Evolutionary conservation across 495 filamentous ascomycete species (phyloP).

Genomic region (Neurospora intermedia): DNA sequence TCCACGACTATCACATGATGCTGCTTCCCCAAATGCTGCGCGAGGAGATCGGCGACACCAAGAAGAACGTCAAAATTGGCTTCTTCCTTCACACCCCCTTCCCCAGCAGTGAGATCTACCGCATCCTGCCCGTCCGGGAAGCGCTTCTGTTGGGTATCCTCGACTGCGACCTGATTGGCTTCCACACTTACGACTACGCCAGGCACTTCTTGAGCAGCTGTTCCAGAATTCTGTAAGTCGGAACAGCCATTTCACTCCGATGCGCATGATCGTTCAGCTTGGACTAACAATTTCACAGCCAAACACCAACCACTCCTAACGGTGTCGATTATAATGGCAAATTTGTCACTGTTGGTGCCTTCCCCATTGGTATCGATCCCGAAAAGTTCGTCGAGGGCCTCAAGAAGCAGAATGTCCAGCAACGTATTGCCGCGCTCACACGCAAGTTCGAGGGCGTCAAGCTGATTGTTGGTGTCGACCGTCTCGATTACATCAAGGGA

Average conservation of each 20-base stretch:
- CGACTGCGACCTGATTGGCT: slow-evolving; percentile 79
- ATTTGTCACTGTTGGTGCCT: slow-evolving; percentile 65
- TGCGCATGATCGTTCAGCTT: not conserved
- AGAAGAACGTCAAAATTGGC: slow-evolving; percentile 78
- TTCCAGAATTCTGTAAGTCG: slow-evolving; percentile 61
- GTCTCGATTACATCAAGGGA: slow-evolving; percentile 93
- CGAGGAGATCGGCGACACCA: slow-evolving; percentile 53
- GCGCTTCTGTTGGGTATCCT: slow-evolving; percentile 70
- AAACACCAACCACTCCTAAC: slow-evolving; percentile 69
- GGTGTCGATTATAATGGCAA: slow-evolving; percentile 69
- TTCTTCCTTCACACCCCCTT: slow-evolving; percentile 96
- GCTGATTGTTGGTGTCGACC: slow-evolving; percentile 86
- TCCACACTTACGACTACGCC: slow-evolving; percentile 92
- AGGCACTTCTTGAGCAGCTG: slow-evolving; percentile 84
- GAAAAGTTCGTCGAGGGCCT: slow-evolving; percentile 88
- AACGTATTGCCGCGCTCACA: slow-evolving; percentile 64
- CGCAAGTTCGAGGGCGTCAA: slow-evolving; percentile 79
- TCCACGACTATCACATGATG: slow-evolving; percentile 96
- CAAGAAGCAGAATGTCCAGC: slow-evolving; percentile 65
- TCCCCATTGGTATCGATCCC: slow-evolving; percentile 91
- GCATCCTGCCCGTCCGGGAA: slow-evolving; percentile 78
- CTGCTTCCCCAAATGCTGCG: slow-evolving; percentile 78
- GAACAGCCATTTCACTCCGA: not conserved
- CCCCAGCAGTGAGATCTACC: slow-evolving; percentile 84
- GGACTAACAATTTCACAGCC: slow-evolving; percentile 33